These are phyloP conservation scores for Saturnispora zaruensis DNA, from an alignment of 805 yeast species.

Conservation along the genomic window DNA sequence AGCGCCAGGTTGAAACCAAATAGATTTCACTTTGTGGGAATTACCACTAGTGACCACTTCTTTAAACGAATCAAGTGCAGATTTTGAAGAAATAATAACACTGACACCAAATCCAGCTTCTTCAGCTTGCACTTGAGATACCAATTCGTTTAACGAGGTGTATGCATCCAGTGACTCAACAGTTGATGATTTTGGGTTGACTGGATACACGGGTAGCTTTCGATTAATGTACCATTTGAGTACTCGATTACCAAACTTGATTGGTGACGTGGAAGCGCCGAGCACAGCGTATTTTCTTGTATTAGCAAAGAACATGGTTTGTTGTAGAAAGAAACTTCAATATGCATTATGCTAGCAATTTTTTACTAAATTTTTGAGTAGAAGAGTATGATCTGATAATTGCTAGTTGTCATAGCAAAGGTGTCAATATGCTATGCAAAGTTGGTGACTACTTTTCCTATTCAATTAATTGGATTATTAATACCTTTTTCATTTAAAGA, in stretches of 20 bases:
- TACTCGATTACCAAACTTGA: conserved; percentile 64
- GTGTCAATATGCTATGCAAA: too few species aligned
- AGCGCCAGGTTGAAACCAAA: conserved; percentile 85
- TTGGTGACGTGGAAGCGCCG: conserved; percentile 60
- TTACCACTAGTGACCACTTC: conserved; percentile 26
- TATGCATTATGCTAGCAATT: background rate
- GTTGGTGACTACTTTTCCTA: too few species aligned
- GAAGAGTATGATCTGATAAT: too few species aligned
- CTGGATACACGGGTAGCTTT: conserved; percentile 51
- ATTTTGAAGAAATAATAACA: conserved; percentile 67
- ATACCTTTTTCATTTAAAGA: too few species aligned
- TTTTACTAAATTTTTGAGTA: too few species aligned
- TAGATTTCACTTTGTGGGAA: conserved; percentile 36
- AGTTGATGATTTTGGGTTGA: conserved; percentile 47
- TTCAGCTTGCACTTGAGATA: background rate
- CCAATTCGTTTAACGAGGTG: background rate
- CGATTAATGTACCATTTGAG: conserved; percentile 56
- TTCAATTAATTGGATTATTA: background rate
- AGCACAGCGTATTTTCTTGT: conserved; percentile 33
- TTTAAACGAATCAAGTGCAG: conserved; percentile 40
- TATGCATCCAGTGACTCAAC: conserved; percentile 23
- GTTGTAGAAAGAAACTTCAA: background rate
- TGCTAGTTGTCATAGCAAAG: too few species aligned
- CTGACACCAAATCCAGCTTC: conserved; percentile 31
- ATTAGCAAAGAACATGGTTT: conserved; percentile 7